These are phyloP conservation scores for Lathyrus oleraceus DNA, from an alignment of 306 rosid species.

Conservation along the genomic window DNA sequence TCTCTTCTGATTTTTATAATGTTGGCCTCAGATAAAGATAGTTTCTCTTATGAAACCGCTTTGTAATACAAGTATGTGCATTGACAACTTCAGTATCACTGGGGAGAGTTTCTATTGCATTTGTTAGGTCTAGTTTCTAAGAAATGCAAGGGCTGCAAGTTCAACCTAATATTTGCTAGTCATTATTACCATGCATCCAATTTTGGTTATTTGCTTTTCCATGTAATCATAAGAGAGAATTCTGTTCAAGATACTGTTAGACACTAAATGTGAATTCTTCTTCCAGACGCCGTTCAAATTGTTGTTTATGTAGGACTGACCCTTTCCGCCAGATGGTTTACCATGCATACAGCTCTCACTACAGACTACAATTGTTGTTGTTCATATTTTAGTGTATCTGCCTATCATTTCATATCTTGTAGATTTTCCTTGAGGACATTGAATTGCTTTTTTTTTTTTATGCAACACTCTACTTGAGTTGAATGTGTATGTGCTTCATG, in stretches of 20 bases:
- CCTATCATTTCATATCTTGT: background rate
- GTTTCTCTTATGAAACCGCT: slow-evolving; percentile 15
- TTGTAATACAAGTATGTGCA: slow-evolving; percentile 31
- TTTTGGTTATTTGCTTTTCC: background rate
- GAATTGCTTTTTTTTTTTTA: too few relatives aligned
- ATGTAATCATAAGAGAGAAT: background rate
- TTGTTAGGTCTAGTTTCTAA: background rate
- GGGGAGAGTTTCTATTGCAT: background rate
- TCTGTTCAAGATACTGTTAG: background rate
- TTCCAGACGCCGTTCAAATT: background rate
- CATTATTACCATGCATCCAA: slow-evolving; percentile 5
- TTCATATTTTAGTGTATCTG: background rate
- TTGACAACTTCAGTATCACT: slow-evolving; percentile 11
- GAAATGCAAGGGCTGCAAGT: slow-evolving; percentile 12
- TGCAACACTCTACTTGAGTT: too few relatives aligned
- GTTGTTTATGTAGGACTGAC: background rate
- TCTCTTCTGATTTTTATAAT: slow-evolving; percentile 4
- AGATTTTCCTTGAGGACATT: too few relatives aligned
- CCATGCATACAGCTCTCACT: background rate
- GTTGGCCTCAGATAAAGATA: slow-evolving; percentile 15
- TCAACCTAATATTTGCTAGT: background rate
- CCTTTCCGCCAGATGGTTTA: background rate
- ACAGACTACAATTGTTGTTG: too few relatives aligned
- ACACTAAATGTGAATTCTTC: background rate
- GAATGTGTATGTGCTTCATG: too few relatives aligned